phyloP scores from a whole-genome alignment of 2,329 filamentous ascomycete genomes.

The Pyrenochaeta sp. region DNA sequence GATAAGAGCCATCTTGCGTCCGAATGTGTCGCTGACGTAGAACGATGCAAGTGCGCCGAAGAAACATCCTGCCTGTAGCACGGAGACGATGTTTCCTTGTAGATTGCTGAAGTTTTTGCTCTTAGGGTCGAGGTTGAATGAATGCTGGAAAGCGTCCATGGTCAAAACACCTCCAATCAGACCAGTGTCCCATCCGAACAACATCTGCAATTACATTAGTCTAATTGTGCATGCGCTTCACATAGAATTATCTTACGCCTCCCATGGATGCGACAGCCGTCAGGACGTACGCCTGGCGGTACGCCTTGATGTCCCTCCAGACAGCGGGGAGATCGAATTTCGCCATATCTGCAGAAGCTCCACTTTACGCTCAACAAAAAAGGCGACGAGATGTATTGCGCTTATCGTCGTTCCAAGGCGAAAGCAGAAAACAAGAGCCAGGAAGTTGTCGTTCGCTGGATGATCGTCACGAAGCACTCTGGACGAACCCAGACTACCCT shows the following conservation, averaged over 20 bases:
- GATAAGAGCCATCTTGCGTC: slow-evolving; percentile 51
- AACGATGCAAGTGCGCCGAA: slow-evolving; percentile 54
- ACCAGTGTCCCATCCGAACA: slow-evolving; percentile 49
- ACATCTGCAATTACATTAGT: slow-evolving; percentile 10
- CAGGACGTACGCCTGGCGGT: slow-evolving; percentile 51
- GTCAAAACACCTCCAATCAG: slow-evolving; percentile 50
- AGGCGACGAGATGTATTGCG: not conserved
- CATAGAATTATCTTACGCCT: slow-evolving; percentile 36
- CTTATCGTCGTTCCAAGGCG: no score
- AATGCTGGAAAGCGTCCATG: slow-evolving; percentile 54
- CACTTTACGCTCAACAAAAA: not conserved
- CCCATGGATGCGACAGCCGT: slow-evolving; percentile 54
- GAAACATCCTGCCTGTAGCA: slow-evolving; percentile 55
- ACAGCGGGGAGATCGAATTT: slow-evolving; percentile 43
- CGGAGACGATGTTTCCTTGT: slow-evolving; percentile 55
- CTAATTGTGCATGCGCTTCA: not conserved
- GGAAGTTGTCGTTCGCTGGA: no score
- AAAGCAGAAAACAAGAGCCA: no score
- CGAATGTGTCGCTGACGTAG: slow-evolving; percentile 52
- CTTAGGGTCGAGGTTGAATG: slow-evolving; percentile 46
- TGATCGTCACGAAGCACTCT: no score
- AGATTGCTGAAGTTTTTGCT: slow-evolving; percentile 47
- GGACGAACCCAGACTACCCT: not conserved
- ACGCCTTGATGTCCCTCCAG: slow-evolving; percentile 50
- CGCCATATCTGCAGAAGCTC: slow-evolving; percentile 32